phyloP scores from a whole-genome alignment of 352 stramenopile species.

The Thalassiosira sp. region DNA sequence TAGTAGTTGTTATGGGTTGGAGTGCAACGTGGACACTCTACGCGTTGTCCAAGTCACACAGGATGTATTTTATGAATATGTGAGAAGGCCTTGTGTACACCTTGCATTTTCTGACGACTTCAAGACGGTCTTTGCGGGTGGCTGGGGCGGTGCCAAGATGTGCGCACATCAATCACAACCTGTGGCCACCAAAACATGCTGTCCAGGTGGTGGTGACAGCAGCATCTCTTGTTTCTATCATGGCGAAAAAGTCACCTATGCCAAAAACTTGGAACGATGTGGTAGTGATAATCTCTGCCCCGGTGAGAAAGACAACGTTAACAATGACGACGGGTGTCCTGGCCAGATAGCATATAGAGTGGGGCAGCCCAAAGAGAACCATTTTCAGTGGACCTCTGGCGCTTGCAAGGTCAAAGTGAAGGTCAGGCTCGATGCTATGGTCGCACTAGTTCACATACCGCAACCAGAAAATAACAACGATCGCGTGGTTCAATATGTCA shows the following conservation, averaged over 20 bases:
- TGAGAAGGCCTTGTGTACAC: constrained; percentile 45
- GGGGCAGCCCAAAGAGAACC: constrained; percentile 14
- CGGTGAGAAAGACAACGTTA: not conserved
- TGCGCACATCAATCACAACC: constrained; percentile 42
- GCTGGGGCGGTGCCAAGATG: constrained; percentile 19
- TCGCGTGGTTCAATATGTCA: constrained; percentile 21
- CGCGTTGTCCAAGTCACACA: constrained; percentile 49
- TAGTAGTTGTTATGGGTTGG: constrained; percentile 19
- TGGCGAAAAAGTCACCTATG: constrained; percentile 30
- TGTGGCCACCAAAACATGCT: constrained; percentile 50
- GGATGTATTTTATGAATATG: constrained; percentile 64
- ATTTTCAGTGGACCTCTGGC: constrained; percentile 41
- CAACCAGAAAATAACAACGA: not conserved
- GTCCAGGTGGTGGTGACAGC: not conserved
- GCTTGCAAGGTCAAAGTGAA: constrained; percentile 47
- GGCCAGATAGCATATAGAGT: constrained; percentile 15
- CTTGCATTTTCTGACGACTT: constrained; percentile 32
- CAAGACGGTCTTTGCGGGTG: constrained; percentile 14
- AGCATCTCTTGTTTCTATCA: constrained; percentile 23
- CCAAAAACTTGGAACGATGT: constrained; percentile 17
- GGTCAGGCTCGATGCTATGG: constrained; percentile 39
- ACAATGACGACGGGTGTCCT: constrained; percentile 5
- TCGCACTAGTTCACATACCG: constrained; percentile 37
- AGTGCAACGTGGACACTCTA: constrained; percentile 53
- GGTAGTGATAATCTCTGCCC: constrained; percentile 11